phyloP scores from a whole-genome alignment of 108 stramenopile genomes.

The Nitzschia inconspicua region DNA sequence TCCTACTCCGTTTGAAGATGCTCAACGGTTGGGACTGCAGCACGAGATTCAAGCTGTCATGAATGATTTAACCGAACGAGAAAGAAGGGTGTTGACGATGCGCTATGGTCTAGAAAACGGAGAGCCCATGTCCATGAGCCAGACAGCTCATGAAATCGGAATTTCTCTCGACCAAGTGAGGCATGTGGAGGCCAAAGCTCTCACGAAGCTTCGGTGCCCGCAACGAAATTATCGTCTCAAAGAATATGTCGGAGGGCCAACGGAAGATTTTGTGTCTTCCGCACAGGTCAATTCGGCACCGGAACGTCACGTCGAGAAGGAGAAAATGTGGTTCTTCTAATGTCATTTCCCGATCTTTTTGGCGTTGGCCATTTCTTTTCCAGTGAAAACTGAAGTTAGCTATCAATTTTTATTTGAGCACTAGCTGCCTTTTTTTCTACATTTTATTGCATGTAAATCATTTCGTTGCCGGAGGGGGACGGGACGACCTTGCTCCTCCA shows the following conservation, averaged over 20 bases:
- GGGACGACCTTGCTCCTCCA: constrained; percentile 82
- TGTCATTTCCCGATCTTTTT: too few relatives aligned
- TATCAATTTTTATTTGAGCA: too few relatives aligned
- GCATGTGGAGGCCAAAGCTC: constrained; percentile 81
- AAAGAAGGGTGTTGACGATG: constrained; percentile 71
- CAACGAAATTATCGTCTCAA: constrained; percentile 71
- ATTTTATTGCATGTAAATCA: constrained; percentile 83
- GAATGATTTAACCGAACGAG: constrained; percentile 40
- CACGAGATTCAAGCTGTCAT: constrained; percentile 59
- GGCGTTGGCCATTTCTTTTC: too few relatives aligned
- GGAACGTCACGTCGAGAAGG: constrained; percentile 2
- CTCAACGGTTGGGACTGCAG: constrained; percentile 44
- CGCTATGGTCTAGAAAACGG: constrained; percentile 91
- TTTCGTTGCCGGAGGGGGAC: constrained; percentile 69
- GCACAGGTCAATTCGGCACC: too few relatives aligned
- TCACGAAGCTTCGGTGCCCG: constrained; percentile 87
- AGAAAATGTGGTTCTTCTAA: constrained; percentile 31
- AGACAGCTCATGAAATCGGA: constrained; percentile 67
- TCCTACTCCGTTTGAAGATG: constrained; percentile 72
- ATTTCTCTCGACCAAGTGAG: constrained; percentile 83
- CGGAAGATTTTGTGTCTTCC: background rate
- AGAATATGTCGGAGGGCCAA: constrained; percentile 45
- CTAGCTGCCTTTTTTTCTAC: too few relatives aligned
- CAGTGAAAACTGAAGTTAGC: too few relatives aligned
- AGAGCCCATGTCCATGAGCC: constrained; percentile 54